phyloP scores from a whole-genome alignment of 352 stramenopile genomes.

The Vaucheria bursata region DNA sequence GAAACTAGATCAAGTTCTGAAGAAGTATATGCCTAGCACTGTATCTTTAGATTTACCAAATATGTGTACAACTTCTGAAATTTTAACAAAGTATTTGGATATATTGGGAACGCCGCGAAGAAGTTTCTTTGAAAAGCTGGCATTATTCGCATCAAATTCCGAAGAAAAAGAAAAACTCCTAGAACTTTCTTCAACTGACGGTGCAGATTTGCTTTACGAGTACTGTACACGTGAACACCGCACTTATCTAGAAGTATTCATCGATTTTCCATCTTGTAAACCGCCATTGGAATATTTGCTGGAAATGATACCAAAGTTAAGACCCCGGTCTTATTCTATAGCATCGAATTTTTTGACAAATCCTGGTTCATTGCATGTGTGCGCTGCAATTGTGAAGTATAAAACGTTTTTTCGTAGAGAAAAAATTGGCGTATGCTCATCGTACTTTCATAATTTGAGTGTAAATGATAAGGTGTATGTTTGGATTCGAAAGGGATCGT shows the following conservation, averaged over 20 bases:
- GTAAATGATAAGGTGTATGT: conserved; percentile 58
- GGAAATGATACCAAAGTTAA: conserved; percentile 56
- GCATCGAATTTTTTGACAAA: conserved; percentile 62
- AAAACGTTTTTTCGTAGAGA: conserved; percentile 72
- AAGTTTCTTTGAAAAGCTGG: conserved; percentile 73
- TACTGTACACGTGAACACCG: conserved; percentile 82
- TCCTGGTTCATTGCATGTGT: conserved; percentile 53
- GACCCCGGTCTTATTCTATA: conserved; percentile 80
- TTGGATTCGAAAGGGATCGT: conserved; percentile 73
- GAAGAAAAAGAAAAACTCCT: conserved; percentile 82
- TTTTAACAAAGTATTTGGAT: conserved; percentile 72
- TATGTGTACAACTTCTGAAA: conserved; percentile 54
- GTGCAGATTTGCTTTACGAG: conserved; percentile 78
- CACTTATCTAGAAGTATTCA: conserved; percentile 70
- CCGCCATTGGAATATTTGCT: conserved; percentile 18
- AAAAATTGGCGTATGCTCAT: conserved; percentile 59
- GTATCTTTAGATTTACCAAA: conserved; percentile 55
- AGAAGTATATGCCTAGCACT: no score
- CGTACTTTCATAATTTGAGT: conserved; percentile 56
- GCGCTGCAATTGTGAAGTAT: conserved; percentile 69
- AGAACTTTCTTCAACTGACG: conserved; percentile 71
- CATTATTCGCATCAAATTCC: conserved; percentile 62
- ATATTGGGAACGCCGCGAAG: conserved; percentile 70
- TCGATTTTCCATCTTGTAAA: background rate
- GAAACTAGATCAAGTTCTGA: no score